Evolutionary conservation across 352 stramenopile species (phyloP).

Genomic region (Phytophthora pisi): DNA sequence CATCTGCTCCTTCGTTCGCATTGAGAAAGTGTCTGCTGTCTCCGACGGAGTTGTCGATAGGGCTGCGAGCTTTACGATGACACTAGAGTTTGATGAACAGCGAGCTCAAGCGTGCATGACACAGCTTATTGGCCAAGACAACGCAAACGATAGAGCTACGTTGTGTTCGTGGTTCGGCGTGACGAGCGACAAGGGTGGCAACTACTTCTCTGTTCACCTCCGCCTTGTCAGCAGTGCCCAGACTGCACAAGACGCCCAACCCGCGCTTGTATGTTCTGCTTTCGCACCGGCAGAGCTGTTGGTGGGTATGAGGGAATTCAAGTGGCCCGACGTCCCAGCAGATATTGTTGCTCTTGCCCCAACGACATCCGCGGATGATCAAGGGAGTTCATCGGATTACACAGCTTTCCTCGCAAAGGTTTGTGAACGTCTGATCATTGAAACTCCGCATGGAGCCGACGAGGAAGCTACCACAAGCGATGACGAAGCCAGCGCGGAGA

Average conservation of each 20-base stretch:
- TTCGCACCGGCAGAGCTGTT: constrained; percentile 31
- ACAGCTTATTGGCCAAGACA: constrained; percentile 1
- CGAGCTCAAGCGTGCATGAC: constrained; percentile 14
- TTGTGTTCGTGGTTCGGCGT: constrained; percentile 24
- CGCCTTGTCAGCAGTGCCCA: constrained; percentile 8
- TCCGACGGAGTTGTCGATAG: constrained; percentile 16
- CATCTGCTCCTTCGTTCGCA: constrained; percentile 48
- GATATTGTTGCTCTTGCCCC: constrained; percentile 10
- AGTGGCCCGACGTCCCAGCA: constrained; percentile 22
- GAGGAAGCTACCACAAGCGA: not conserved
- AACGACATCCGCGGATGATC: not conserved
- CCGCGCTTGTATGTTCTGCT: constrained; percentile 28
- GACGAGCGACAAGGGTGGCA: constrained; percentile 3
- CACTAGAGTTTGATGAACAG: constrained; percentile 23
- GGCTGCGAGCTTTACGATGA: constrained; percentile 10
- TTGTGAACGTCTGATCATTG: constrained; percentile 18
- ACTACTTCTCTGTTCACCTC: constrained; percentile 26
- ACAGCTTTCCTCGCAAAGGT: constrained; percentile 18
- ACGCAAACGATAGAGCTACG: not conserved
- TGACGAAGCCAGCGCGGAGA: not conserved
- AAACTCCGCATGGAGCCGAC: not conserved
- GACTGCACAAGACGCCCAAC: not conserved
- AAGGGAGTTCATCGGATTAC: not conserved
- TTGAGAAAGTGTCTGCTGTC: constrained; percentile 22
- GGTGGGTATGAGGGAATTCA: constrained; percentile 15